phyloP scores from a whole-genome alignment of 139 green algal genomes.

The Pseudopediastrum boryanum region DNA sequence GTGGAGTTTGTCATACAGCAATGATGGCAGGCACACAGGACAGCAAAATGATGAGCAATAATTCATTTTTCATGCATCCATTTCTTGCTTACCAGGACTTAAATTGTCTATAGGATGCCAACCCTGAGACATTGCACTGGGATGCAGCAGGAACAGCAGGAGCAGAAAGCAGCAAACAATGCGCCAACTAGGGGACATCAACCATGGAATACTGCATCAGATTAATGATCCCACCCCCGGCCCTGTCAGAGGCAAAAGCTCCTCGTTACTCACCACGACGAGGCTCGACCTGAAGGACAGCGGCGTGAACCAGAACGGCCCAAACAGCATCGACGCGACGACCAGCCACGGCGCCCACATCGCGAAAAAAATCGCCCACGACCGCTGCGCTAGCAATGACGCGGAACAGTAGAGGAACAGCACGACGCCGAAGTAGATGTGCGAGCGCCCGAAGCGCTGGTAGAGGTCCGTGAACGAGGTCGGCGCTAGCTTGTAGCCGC shows the following conservation, averaged over 20 bases:
- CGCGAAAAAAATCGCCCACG: constrained; percentile 31
- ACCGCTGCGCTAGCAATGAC: constrained; percentile 46
- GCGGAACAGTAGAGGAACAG: constrained; percentile 64
- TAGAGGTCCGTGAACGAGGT: constrained; percentile 65
- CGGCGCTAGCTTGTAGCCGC: constrained; percentile 82
- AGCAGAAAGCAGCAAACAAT: no score
- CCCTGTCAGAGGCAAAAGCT: not conserved
- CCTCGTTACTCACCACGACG: constrained; percentile 11
- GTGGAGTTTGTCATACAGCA: no score
- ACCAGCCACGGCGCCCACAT: constrained; percentile 79
- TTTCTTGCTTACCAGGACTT: no score
- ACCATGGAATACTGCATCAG: no score
- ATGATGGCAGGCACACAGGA: no score
- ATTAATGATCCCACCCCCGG: no score
- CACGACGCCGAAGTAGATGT: constrained; percentile 77
- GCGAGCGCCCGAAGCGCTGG: constrained; percentile 59
- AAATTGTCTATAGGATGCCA: no score
- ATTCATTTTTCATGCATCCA: no score
- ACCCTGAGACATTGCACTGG: no score
- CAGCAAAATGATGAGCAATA: no score
- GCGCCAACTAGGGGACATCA: no score
- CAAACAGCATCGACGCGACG: constrained; percentile 62
- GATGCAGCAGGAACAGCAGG: no score
- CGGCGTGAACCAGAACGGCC: constrained; percentile 85
- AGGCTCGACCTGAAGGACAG: constrained; percentile 55